phyloP scores from a whole-genome alignment of 2,329 filamentous ascomycete species.

The Hypoxylon sp. region DNA sequence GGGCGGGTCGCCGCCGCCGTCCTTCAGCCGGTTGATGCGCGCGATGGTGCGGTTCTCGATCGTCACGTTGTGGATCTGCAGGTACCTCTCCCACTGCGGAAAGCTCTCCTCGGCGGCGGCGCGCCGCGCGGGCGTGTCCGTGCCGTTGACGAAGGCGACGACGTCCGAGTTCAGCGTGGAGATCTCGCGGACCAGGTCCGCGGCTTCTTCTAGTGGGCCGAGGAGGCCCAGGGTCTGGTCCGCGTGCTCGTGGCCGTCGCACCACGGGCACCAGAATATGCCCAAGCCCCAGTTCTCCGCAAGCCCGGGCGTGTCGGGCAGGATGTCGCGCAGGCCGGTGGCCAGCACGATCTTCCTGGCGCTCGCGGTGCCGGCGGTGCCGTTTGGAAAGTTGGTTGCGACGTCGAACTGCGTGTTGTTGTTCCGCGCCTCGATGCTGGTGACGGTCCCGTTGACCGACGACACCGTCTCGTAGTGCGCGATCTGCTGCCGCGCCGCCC shows the following conservation, averaged over 20 bases:
- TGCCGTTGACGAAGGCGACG: conserved; percentile 67
- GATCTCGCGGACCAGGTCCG: conserved; percentile 59
- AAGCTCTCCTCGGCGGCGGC: conserved; percentile 50
- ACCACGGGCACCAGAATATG: conserved; percentile 72
- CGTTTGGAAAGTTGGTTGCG: conserved; percentile 45
- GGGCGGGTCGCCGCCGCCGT: conserved; percentile 48
- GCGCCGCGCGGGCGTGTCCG: conserved; percentile 56
- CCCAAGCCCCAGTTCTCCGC: conserved; percentile 65
- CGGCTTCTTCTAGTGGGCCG: conserved; percentile 53
- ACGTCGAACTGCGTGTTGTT: conserved; percentile 58
- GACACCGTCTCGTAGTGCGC: conserved; percentile 58
- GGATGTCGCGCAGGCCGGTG: conserved; percentile 63
- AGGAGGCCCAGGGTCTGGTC: conserved; percentile 66
- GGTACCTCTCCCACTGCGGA: conserved; percentile 58
- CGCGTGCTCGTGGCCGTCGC: conserved; percentile 68
- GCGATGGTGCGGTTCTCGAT: conserved; percentile 65
- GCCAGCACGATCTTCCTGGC: conserved; percentile 65
- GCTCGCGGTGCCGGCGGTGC: conserved; percentile 47
- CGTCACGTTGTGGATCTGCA: conserved; percentile 58
- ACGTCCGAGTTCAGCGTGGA: conserved; percentile 64
- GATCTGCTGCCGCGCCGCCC: conserved; percentile 61
- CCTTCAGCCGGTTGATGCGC: conserved; percentile 56
- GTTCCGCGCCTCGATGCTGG: conserved; percentile 49
- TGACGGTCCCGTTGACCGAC: conserved; percentile 63
- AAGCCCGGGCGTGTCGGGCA: conserved; percentile 64